Base-by-base conservation (phyloP, 2,329 filamentous ascomycete species). In the Clonostachys rhizophaga region DNA sequence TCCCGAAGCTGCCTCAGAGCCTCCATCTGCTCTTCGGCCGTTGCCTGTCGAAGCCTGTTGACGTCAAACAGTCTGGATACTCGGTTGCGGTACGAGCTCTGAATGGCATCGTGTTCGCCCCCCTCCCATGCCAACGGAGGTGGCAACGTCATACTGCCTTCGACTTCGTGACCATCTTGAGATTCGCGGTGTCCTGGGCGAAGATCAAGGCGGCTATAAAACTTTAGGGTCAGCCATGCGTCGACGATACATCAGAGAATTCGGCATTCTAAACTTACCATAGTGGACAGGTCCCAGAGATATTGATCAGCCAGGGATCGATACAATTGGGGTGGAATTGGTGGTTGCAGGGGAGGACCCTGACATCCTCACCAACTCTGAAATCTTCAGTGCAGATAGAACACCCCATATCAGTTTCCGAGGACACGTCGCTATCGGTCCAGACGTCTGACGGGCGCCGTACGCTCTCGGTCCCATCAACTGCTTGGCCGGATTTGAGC, bases 301-400 rank as follows among this genome's bases (percentile, higher is more conserved):
- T 78, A 48, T 87, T 84, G 50, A 87, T 68, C 40, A 87, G 68
- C 84, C 84, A 87, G 5, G 83, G 84, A 55, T 87, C 84, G 48
- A 87, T 76, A 55, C 84, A 87, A 42, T 71, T 70, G 1, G 84
- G 83, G 55, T 87, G 84, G 56, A 81, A 87, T 52, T 84, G 82
- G 61, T 87, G 84, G 48, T 80, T 67, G 59, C 84, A 87, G 35
- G 84, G 84, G 39, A 87, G 64, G 2, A 87, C 81, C 41, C 84
- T 75, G 45, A 87, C 80, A 55, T 87, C 82, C 56, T 87, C 79
- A 13, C 84, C 84, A 16, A 81, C 72, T 4, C 62, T 74, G 55
- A 87, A 87, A 55, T 87, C 83, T 52, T 87, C 84, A 3, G 83
- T 86, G 57, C 84, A 87, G 49, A 87, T 87, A 2, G 83, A 82